phyloP scores from a whole-genome alignment of 257 asterid genomes.

The Ajuga chamaepitys region DNA sequence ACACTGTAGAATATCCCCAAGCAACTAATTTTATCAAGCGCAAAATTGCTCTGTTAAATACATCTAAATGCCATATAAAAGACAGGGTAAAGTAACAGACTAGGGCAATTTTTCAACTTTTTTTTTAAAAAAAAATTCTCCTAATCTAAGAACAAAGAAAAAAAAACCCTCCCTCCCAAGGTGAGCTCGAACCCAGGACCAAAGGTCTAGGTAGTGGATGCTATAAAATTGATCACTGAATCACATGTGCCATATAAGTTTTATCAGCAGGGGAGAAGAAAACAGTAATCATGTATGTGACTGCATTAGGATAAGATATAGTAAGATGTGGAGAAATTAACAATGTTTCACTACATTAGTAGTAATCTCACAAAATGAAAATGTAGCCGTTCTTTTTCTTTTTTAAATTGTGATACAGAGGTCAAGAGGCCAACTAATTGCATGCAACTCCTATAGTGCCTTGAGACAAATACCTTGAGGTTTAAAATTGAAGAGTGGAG shows the following conservation, averaged over 20 bases:
- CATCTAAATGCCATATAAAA: too few relatives aligned
- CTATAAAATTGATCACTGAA: too few relatives aligned
- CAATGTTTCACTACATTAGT: conserved; percentile 2
- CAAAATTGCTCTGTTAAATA: too few relatives aligned
- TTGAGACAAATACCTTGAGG: conserved; percentile 57
- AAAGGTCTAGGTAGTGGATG: too few relatives aligned
- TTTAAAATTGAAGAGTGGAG: conserved; percentile 89
- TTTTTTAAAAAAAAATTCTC: too few relatives aligned
- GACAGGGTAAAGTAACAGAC: too few relatives aligned
- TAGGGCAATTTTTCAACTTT: too few relatives aligned
- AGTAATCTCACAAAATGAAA: not conserved
- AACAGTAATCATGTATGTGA: not conserved
- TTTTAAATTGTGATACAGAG: not conserved
- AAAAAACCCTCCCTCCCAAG: too few relatives aligned
- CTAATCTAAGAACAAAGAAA: too few relatives aligned
- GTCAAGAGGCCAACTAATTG: not conserved
- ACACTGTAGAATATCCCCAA: too few relatives aligned
- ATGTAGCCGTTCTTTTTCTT: not conserved
- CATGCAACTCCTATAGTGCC: not conserved
- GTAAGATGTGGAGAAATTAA: not conserved
- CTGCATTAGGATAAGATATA: not conserved
- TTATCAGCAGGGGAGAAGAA: not conserved
- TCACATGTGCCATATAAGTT: not conserved
- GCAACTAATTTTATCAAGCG: too few relatives aligned
- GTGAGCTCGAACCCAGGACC: too few relatives aligned